Evolutionary conservation across 2,329 filamentous ascomycete species (phyloP).

Genomic region (Chrysosporium keratinophilum): DNA sequence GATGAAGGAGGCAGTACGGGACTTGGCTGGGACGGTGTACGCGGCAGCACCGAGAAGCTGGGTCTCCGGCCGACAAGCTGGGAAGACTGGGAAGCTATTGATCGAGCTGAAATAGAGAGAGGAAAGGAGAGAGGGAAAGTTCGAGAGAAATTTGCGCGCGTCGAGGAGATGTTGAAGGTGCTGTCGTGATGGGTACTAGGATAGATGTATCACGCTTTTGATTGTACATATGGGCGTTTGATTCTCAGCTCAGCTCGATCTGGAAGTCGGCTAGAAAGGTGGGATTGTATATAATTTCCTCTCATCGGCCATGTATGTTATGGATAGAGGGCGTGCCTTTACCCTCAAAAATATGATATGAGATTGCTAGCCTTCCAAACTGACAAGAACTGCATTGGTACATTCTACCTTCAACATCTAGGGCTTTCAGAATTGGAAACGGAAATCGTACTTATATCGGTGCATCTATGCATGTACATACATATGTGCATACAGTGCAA

Average conservation of each 20-base stretch:
- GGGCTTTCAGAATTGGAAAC: too few species aligned
- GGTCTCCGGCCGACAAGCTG: conserved; percentile 60
- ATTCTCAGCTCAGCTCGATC: neutral
- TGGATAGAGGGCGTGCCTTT: too few species aligned
- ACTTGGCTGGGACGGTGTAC: conserved; percentile 68
- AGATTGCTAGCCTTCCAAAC: too few species aligned
- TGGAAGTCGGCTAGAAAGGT: neutral
- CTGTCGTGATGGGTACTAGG: conserved; percentile 21
- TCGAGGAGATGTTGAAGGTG: conserved; percentile 49
- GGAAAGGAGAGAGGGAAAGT: conserved; percentile 62
- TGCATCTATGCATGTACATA: neutral
- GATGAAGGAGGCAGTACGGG: conserved; percentile 31
- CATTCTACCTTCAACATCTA: too few species aligned
- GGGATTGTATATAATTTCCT: neutral
- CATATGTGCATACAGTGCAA: neutral
- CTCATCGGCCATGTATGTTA: too few species aligned
- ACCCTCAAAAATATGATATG: too few species aligned
- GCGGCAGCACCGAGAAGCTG: conserved; percentile 45
- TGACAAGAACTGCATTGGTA: too few species aligned
- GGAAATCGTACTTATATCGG: too few species aligned
- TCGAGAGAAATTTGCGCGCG: conserved; percentile 55
- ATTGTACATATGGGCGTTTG: too few species aligned
- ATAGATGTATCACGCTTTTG: too few species aligned
- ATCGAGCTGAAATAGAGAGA: conserved; percentile 59
- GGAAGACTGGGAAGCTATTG: conserved; percentile 79